Conservation (phyloP, 306 rosid genomes). For the Quercus agrifolia region DNA sequence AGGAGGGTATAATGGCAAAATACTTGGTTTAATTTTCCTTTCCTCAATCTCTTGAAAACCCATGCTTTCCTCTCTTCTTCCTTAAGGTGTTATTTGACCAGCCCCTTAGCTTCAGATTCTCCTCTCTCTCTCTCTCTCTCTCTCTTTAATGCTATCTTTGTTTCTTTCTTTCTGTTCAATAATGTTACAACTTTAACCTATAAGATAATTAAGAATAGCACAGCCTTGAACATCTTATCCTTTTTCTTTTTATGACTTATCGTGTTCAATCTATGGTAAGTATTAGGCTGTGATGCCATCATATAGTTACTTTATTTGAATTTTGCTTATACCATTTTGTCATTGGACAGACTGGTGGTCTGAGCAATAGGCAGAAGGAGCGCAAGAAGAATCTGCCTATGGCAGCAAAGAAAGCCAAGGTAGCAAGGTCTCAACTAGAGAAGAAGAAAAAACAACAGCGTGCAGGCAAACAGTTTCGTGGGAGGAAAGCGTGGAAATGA, state of each 20-base stretch:
- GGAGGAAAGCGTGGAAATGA: conserved; percentile 77
- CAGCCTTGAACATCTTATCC: not conserved
- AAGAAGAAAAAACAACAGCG: conserved; percentile 51
- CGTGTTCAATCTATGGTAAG: not conserved
- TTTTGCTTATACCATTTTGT: not conserved
- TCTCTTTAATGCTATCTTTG: not conserved
- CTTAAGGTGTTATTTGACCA: not conserved
- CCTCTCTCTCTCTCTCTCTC: not conserved
- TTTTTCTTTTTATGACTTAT: not conserved
- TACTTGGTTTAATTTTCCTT: not conserved
- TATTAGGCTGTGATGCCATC: not conserved
- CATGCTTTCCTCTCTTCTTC: not conserved
- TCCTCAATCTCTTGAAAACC: not conserved
- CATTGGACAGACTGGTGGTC: conserved; percentile 69
- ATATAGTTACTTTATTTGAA: not conserved
- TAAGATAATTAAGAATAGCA: not conserved
- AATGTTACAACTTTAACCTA: not conserved
- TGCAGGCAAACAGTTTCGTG: conserved; percentile 71
- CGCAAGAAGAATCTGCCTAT: conserved; percentile 79
- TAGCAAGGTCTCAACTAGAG: conserved; percentile 38
- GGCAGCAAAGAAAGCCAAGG: conserved; percentile 65
- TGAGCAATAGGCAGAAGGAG: conserved; percentile 83
- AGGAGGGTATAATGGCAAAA: not conserved
- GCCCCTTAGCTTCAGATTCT: not conserved
- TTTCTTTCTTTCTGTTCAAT: not conserved